These are phyloP conservation scores for Phytophthora citricola DNA, from an alignment of 352 stramenopile genomes.

Conservation along the genomic window DNA sequence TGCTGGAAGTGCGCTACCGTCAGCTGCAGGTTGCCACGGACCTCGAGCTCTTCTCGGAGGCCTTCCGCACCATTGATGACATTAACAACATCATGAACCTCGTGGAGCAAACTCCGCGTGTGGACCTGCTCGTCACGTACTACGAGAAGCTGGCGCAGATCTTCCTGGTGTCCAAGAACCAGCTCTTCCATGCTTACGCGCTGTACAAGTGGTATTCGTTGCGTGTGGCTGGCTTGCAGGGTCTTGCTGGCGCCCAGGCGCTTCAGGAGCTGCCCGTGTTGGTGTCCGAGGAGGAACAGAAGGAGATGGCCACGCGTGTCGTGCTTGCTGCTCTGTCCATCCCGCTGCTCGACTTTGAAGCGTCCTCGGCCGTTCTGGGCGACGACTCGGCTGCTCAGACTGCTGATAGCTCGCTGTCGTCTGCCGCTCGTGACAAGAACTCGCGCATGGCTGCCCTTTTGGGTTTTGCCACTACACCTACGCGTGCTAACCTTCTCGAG, in stretches of 20 bases:
- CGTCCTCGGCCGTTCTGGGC: constrained; percentile 60
- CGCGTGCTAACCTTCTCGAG: constrained; percentile 91
- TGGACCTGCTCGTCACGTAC: constrained; percentile 97
- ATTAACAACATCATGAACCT: constrained; percentile 98
- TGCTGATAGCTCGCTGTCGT: constrained; percentile 42
- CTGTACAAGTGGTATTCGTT: constrained; percentile 96
- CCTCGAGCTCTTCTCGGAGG: constrained; percentile 97
- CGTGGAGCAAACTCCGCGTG: constrained; percentile 89
- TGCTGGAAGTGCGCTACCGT: constrained; percentile 97
- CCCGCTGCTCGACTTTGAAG: constrained; percentile 80
- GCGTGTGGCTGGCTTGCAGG: constrained; percentile 88
- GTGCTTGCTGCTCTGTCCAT: constrained; percentile 95
- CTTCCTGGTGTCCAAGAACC: constrained; percentile 97
- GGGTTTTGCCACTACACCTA: constrained; percentile 87
- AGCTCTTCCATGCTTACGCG: constrained; percentile 97
- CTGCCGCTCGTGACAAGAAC: constrained; percentile 92
- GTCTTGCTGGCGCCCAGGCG: constrained; percentile 49
- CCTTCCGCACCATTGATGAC: constrained; percentile 98
- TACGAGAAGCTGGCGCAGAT: constrained; percentile 98
- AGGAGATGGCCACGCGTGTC: constrained; percentile 90
- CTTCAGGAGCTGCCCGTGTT: constrained; percentile 49
- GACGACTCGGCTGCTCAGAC: constrained; percentile 65
- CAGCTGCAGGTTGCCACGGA: constrained; percentile 96
- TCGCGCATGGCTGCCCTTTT: constrained; percentile 94
- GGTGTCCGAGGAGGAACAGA: constrained; percentile 81